Evolutionary conservation across 2,329 filamentous ascomycete genomes (phyloP).

Genomic region (Daldinia sp.): DNA sequence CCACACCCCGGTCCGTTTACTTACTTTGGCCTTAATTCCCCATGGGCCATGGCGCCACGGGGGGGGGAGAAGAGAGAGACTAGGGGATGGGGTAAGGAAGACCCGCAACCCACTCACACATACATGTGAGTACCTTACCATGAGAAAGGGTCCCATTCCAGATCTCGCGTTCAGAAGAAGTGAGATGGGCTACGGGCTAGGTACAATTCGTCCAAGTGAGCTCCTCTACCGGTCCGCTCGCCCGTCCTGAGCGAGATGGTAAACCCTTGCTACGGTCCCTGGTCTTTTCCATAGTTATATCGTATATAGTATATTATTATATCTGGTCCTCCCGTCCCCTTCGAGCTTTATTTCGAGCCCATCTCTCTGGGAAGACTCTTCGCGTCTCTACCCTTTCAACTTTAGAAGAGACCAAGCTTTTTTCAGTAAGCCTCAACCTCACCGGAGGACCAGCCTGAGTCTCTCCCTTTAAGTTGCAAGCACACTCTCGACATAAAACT

Average conservation of each 20-base stretch:
- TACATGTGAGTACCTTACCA: constrained; percentile 43
- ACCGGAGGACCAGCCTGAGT: constrained; percentile 22
- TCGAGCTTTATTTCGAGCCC: constrained; percentile 4
- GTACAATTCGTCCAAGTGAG: constrained; percentile 39
- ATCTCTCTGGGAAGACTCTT: constrained; percentile 1
- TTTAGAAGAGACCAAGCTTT: constrained; percentile 22
- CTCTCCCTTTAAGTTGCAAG: constrained; percentile 14
- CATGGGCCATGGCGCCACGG: constrained; percentile 38
- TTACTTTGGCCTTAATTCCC: constrained; percentile 32
- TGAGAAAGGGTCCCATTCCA: constrained; percentile 43
- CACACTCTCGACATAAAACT: constrained; percentile 19
- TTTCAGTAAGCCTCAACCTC: constrained; percentile 13
- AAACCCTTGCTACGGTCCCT: constrained; percentile 33
- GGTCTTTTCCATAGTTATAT: constrained; percentile 23
- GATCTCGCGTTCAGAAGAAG: constrained; percentile 43
- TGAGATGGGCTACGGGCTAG: constrained; percentile 36
- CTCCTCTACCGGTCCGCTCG: constrained; percentile 50
- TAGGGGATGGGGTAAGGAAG: constrained; percentile 45
- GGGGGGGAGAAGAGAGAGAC: constrained; percentile 34
- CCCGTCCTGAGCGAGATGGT: constrained; percentile 38
- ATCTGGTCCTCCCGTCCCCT: constrained; percentile 39
- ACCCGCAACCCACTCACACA: constrained; percentile 42
- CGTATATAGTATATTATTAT: constrained; percentile 35
- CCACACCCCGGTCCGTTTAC: constrained; percentile 30
- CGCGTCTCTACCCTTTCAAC: constrained; percentile 28